Evolutionary conservation across 2,329 filamentous ascomycete species (phyloP).

Genomic region (Apiospora phragmitis): DNA sequence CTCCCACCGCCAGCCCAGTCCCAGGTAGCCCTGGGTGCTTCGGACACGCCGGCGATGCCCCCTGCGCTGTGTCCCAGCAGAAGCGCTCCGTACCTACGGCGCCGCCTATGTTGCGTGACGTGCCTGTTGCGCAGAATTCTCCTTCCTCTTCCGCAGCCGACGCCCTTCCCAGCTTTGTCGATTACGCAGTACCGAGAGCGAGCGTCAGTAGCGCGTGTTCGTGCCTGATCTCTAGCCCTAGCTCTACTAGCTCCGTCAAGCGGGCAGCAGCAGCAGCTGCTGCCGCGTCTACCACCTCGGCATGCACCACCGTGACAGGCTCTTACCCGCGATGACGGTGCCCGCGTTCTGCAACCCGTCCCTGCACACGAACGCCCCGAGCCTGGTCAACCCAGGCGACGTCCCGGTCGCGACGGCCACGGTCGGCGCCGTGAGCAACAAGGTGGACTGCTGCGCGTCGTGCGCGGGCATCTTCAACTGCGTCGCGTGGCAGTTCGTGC

Average conservation of each 20-base stretch:
- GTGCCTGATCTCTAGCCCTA: background rate
- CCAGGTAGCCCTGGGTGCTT: conserved; percentile 15
- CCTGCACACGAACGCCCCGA: conserved; percentile 26
- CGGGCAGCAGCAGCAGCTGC: background rate
- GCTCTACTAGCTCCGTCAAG: background rate
- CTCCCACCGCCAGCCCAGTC: conserved; percentile 27
- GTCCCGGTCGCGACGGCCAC: conserved; percentile 25
- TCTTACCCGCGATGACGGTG: conserved; percentile 26
- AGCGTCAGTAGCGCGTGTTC: background rate
- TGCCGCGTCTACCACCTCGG: background rate
- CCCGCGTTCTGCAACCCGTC: conserved; percentile 32
- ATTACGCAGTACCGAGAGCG: background rate
- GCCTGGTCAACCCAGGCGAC: conserved; percentile 17
- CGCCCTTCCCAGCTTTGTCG: conserved; percentile 24
- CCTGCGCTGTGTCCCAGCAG: background rate
- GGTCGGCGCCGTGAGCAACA: conserved; percentile 27
- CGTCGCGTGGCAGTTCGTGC: conserved; percentile 30
- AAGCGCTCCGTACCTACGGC: background rate
- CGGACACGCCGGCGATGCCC: background rate
- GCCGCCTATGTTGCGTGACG: background rate
- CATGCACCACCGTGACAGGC: conserved; percentile 27
- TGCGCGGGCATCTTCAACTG: conserved; percentile 33
- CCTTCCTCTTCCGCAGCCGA: conserved; percentile 5
- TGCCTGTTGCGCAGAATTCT: background rate
- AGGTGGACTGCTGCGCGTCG: conserved; percentile 30